These are phyloP conservation scores for Ceratocystis lukuohia DNA, from an alignment of 2,329 filamentous ascomycete genomes.

Conservation along the genomic window DNA sequence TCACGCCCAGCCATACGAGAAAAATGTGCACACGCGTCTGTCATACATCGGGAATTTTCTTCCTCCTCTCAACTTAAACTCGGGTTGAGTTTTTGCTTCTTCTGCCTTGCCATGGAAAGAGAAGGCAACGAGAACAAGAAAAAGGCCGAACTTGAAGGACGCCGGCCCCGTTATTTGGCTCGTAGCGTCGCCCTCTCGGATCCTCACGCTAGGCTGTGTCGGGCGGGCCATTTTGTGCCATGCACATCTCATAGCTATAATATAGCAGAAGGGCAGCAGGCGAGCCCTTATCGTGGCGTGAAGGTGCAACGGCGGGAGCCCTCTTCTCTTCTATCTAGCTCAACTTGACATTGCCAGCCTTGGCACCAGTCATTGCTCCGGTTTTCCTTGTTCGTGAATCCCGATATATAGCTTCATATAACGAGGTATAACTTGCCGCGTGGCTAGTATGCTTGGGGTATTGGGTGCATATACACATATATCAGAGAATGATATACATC, in stretches of 20 bases:
- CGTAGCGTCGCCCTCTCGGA: background rate
- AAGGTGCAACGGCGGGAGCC: no score
- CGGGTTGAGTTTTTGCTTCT: background rate
- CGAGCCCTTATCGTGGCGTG: background rate
- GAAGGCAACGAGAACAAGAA: background rate
- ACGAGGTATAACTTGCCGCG: background rate
- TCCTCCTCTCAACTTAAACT: constrained; percentile 1
- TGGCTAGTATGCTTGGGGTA: no score
- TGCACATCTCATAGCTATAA: background rate
- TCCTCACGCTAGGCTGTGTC: background rate
- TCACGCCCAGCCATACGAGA: no score
- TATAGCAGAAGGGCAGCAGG: background rate
- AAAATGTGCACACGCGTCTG: background rate
- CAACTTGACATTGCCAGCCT: background rate
- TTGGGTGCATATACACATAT: background rate
- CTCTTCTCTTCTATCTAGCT: background rate
- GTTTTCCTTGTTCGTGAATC: background rate
- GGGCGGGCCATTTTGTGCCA: background rate
- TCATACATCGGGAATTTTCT: constrained; percentile 7
- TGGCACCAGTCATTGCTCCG: background rate
- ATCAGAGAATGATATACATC: no score
- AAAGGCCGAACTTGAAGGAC: background rate
- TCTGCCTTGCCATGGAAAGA: background rate
- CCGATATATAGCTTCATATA: background rate
- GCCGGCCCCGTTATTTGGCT: background rate